Percentiles rank a stretch among this genome's conserved stretches.
phyloP scores from a whole-genome alignment of 129 eudicot species.

The Mikania micrantha region DNA sequence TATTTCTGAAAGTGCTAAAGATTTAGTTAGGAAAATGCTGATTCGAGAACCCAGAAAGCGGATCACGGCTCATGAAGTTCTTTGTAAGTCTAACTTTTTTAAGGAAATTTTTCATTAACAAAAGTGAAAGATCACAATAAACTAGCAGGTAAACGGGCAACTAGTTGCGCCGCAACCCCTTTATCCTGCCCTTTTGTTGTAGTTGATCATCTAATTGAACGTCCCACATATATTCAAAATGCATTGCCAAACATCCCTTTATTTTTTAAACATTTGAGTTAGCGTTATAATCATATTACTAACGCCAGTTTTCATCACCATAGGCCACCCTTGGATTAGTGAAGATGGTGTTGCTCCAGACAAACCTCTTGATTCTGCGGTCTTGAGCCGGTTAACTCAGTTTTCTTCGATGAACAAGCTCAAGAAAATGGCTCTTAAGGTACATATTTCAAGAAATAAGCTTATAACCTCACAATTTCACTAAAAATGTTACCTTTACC shows the following conservation, averaged over 20 bases:
- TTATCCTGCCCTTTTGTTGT: background rate
- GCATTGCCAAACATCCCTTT: background rate
- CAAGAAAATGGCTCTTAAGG: constrained; percentile 91
- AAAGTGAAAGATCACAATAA: too few relatives aligned
- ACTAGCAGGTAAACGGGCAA: too few relatives aligned
- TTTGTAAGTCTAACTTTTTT: constrained; percentile 56
- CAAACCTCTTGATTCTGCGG: constrained; percentile 83
- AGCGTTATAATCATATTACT: background rate
- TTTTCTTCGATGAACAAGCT: constrained; percentile 82
- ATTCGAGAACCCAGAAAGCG: constrained; percentile 62
- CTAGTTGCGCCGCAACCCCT: too few relatives aligned
- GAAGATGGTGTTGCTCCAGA: constrained; percentile 80
- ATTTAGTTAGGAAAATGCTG: constrained; percentile 74
- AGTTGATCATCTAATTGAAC: background rate
- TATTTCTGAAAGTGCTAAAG: constrained; percentile 77
- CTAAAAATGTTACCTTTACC: constrained; percentile 8
- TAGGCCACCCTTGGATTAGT: constrained; percentile 88
- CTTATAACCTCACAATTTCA: background rate
- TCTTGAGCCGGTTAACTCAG: constrained; percentile 61
- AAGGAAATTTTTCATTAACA: too few relatives aligned
- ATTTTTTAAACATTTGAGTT: background rate
- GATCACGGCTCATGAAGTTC: constrained; percentile 68
- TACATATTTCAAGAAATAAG: constrained; percentile 19
- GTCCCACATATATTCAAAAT: background rate
- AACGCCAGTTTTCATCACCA: background rate